phyloP scores from a whole-genome alignment of 768 basidiomycete species.

The Pulveroboletus ravenelii region DNA sequence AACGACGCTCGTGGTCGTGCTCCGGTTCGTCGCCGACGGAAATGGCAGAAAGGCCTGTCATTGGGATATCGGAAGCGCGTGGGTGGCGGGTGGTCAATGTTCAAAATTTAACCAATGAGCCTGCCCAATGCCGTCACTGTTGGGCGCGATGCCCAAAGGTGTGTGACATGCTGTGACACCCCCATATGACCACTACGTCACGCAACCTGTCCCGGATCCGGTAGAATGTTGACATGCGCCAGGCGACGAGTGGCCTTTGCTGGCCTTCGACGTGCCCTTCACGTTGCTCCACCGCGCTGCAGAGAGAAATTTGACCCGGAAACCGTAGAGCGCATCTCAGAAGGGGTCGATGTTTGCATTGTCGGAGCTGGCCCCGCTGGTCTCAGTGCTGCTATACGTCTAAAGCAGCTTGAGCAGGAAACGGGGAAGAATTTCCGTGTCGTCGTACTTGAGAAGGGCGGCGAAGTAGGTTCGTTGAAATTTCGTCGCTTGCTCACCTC shows the following conservation, averaged over 20 bases:
- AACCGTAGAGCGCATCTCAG: constrained; percentile 75
- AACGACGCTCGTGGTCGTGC: constrained; percentile 32
- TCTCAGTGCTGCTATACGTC: constrained; percentile 88
- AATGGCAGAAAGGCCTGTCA: constrained; percentile 51
- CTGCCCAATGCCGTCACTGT: neutral
- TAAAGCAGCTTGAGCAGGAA: constrained; percentile 67
- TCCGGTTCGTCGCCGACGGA: constrained; percentile 43
- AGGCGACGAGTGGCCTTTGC: neutral
- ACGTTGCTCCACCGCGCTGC: constrained; percentile 7
- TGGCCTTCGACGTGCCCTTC: constrained; percentile 14
- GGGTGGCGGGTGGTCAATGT: no score
- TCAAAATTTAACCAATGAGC: no score
- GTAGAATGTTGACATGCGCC: neutral
- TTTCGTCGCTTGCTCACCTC: neutral
- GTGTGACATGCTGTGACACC: neutral
- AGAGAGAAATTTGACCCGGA: constrained; percentile 48
- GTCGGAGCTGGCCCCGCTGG: constrained; percentile 96
- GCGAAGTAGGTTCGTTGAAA: constrained; percentile 72
- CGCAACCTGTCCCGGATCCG: neutral
- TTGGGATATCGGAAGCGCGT: constrained; percentile 10
- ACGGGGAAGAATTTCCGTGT: constrained; percentile 76
- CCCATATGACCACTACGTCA: neutral
- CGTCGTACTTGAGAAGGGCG: constrained; percentile 92
- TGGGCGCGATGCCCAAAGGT: neutral
- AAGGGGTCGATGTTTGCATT: constrained; percentile 95